Percentiles rank a stretch among this genome's conserved stretches.
These are phyloP conservation scores for Penicillium paxilli DNA, from an alignment of 495 filamentous ascomycete genomes.

Conservation along the genomic window DNA sequence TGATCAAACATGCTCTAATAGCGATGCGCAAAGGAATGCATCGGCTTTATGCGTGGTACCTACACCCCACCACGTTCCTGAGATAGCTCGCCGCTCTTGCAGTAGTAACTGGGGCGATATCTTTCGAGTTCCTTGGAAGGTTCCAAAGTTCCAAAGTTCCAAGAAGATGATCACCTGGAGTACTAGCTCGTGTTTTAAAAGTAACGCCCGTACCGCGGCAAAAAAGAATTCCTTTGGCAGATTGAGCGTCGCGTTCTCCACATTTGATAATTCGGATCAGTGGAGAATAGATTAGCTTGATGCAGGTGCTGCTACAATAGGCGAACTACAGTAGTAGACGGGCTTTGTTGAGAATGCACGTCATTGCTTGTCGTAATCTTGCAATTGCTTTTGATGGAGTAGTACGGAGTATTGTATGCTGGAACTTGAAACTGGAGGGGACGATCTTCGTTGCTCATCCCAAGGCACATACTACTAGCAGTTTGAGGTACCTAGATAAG, in stretches of 20 bases:
- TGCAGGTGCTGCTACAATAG: neutral
- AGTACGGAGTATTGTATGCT: neutral
- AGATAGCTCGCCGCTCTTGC: too few species aligned
- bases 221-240: constrained; percentile 3
- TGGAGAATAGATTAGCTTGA: neutral
- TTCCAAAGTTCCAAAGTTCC: too few species aligned
- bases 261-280: neutral
- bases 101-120: too few species aligned
- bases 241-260: constrained; percentile 1
- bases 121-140: too few species aligned
- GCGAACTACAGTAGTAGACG: neutral
- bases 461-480: neutral
- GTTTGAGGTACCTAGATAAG: neutral
- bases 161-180: too few species aligned
- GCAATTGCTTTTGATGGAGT: neutral
- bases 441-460: neutral
- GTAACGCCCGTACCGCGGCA: constrained; percentile 13
- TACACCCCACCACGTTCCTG: too few species aligned
- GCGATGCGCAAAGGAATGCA: too few species aligned
- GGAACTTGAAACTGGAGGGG: neutral
- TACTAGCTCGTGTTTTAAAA: too few species aligned
- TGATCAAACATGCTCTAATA: too few species aligned
- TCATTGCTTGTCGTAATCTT: neutral
- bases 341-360: neutral
- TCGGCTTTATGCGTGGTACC: too few species aligned